A percentile compares a stretch with the other conserved stretches of the same genome.
phyloP scores from a whole-genome alignment of 257 asterid genomes.

The Solanum sitiens region DNA sequence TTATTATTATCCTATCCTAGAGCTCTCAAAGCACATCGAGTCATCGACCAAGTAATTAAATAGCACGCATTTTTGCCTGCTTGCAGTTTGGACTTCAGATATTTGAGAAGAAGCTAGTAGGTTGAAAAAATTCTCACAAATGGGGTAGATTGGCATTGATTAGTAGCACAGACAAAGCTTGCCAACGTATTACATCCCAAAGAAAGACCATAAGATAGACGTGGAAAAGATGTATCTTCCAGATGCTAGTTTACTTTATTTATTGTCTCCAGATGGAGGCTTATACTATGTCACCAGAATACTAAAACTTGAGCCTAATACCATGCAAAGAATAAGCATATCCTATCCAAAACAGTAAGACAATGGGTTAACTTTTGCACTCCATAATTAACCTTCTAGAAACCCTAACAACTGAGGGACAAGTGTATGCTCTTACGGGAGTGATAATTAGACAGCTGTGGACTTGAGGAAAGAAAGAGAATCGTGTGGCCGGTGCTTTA shows the following conservation, averaged over 20 bases:
- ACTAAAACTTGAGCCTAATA: not conserved
- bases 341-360: not conserved
- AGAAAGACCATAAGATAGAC: not conserved
- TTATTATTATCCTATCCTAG: not conserved
- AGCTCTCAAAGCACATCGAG: not conserved
- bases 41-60: not conserved
- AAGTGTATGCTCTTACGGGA: not conserved
- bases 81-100: not conserved
- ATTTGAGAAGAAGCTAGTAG: not conserved
- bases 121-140: not conserved
- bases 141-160: not conserved
- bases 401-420: not conserved
- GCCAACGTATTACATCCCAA: not conserved
- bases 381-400: not conserved
- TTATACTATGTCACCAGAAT: too few species aligned
- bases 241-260: not conserved
- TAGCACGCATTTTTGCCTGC: not conserved
- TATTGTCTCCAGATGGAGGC: not conserved
- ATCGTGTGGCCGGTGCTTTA: not conserved
- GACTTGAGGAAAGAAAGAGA: not conserved
- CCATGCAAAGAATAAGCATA: not conserved
- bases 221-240: not conserved
- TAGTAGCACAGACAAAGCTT: not conserved
- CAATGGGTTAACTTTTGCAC: not conserved
- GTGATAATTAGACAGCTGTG: not conserved